phyloP scores from a whole-genome alignment of 2,329 filamentous ascomycete genomes.

The Verticillium zaregamsianum region DNA sequence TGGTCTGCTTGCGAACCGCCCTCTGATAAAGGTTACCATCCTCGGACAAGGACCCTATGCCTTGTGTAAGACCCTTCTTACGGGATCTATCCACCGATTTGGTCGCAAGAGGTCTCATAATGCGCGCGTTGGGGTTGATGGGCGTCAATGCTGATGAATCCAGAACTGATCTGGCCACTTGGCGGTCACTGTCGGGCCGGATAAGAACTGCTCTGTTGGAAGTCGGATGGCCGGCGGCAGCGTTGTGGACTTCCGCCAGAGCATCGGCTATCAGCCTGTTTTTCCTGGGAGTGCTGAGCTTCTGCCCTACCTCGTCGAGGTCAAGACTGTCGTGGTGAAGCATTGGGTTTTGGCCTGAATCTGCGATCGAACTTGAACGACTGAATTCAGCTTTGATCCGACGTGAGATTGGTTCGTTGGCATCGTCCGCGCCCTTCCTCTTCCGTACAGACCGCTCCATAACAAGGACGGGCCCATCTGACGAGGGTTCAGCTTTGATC shows the following conservation, averaged over 20 bases:
- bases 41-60: conserved; percentile 42
- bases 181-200: conserved; percentile 1
- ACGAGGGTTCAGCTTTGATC: conserved; percentile 49
- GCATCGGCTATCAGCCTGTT: conserved; percentile 1
- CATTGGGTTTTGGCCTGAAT: conserved; percentile 18
- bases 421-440: conserved; percentile 28
- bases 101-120: conserved; percentile 15
- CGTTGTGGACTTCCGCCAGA: neutral
- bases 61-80: conserved; percentile 24
- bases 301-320: conserved; percentile 45
- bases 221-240: neutral
- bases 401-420: conserved; percentile 16
- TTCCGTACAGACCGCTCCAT: conserved; percentile 47
- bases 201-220: neutral
- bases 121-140: conserved; percentile 28
- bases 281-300: conserved; percentile 40
- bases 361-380: conserved; percentile 20
- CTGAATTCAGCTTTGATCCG: conserved; percentile 39
- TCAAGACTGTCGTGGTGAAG: conserved; percentile 53
- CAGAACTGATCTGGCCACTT: conserved; percentile 7
- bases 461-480: conserved; percentile 46
- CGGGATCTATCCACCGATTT: conserved; percentile 11
- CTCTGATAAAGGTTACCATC: conserved; percentile 34
- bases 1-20: conserved; percentile 6
- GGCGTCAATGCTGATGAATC: conserved; percentile 28